Conservation (phyloP, 2,329 filamentous ascomycete genomes). For the Stachybotrys echinatus region DNA sequence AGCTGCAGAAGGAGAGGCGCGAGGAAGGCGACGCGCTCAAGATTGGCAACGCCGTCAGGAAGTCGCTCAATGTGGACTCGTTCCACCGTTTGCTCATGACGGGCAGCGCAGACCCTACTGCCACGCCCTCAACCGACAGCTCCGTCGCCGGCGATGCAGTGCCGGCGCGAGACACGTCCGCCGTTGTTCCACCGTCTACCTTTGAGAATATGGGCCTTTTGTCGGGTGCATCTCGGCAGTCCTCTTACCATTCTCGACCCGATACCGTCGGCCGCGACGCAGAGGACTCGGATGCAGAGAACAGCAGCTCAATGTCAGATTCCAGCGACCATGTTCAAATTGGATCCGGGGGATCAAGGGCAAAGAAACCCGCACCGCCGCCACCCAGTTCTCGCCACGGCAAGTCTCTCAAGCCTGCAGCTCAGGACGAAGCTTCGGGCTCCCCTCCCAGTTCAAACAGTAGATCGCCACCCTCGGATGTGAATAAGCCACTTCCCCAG, state of each 20-base stretch:
- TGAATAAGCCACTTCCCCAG: slow-evolving; percentile 54
- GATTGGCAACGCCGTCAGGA: slow-evolving; percentile 27
- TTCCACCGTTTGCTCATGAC: slow-evolving; percentile 75
- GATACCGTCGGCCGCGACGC: neutral
- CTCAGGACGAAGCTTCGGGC: slow-evolving; percentile 25
- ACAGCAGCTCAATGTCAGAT: slow-evolving; percentile 17
- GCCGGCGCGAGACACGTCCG: neutral
- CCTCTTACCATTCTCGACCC: neutral
- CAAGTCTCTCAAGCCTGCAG: slow-evolving; percentile 57
- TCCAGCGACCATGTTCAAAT: slow-evolving; percentile 19
- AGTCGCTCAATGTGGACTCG: slow-evolving; percentile 67
- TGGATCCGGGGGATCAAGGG: slow-evolving; percentile 20
- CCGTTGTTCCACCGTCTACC: neutral
- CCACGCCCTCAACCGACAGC: neutral
- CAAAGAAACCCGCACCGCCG: slow-evolving; percentile 64
- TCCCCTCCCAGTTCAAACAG: slow-evolving; percentile 6
- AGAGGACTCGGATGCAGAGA: slow-evolving; percentile 9
- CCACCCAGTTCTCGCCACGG: slow-evolving; percentile 72
- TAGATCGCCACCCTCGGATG: slow-evolving; percentile 11
- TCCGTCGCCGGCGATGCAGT: neutral
- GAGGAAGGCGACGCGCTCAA: slow-evolving; percentile 25
- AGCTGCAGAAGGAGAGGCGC: slow-evolving; percentile 22
- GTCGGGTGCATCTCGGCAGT: neutral
- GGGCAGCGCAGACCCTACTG: slow-evolving; percentile 46
- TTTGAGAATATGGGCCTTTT: neutral